Conservation (phyloP, 306 rosid species). For the Potentilla sterilis region DNA sequence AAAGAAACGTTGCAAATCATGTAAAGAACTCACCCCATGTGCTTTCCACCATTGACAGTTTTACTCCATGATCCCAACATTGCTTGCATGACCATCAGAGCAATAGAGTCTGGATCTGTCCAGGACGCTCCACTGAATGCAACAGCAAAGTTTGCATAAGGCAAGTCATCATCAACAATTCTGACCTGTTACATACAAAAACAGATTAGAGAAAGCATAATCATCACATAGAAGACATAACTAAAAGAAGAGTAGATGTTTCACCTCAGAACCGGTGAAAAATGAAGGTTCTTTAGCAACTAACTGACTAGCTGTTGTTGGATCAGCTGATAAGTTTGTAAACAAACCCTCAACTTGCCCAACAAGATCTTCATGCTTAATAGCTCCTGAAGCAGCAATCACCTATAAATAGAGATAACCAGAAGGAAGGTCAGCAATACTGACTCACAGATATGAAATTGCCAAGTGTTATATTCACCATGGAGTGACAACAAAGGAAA, state of each 20-base stretch:
- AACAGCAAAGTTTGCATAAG: conserved; percentile 85
- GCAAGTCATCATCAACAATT: conserved; percentile 81
- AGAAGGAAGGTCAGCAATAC: conserved; percentile 9
- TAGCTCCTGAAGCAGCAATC: conserved; percentile 86
- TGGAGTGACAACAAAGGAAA: conserved; percentile 1
- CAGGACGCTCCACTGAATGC: conserved; percentile 96
- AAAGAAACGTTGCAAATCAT: conserved; percentile 4
- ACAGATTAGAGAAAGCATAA: neutral
- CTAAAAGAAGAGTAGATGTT: conserved; percentile 12
- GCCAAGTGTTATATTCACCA: neutral
- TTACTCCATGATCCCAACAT: conserved; percentile 98
- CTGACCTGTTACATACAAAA: conserved; percentile 59
- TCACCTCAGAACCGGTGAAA: conserved; percentile 97
- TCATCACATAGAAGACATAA: neutral
- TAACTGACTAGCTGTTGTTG: conserved; percentile 72
- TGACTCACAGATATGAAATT: neutral
- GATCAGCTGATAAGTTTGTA: conserved; percentile 69
- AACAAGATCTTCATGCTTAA: conserved; percentile 80
- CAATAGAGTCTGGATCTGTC: conserved; percentile 94
- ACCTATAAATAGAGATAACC: conserved; percentile 45
- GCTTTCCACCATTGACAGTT: conserved; percentile 85
- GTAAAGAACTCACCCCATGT: conserved; percentile 67
- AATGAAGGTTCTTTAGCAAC: conserved; percentile 74
- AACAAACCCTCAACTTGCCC: conserved; percentile 63
- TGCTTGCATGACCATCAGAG: conserved; percentile 98